These are phyloP conservation scores for Dacryopinax primogenitus DNA, from an alignment of 768 basidiomycete species.

Conservation along the genomic window DNA sequence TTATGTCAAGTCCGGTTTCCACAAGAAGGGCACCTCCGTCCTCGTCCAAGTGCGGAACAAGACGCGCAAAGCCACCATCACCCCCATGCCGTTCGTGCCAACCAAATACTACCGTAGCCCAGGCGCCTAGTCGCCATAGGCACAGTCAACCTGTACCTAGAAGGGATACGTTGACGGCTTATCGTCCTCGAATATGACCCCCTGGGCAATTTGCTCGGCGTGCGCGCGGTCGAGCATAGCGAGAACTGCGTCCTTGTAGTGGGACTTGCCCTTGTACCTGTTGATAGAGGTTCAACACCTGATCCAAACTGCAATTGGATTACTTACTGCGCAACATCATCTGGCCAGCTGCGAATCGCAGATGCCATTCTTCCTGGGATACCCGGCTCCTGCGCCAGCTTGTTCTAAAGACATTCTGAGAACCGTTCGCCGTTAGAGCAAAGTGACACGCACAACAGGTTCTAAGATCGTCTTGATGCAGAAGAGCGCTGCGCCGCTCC, in stretches of 20 bases:
- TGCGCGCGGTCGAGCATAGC: neutral
- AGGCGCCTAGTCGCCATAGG: neutral
- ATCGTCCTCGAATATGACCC: neutral
- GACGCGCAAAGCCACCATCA: slow-evolving; percentile 56
- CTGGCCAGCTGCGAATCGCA: slow-evolving; percentile 53
- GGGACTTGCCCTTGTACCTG: slow-evolving; percentile 29
- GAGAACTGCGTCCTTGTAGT: slow-evolving; percentile 28
- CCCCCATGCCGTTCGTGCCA: slow-evolving; percentile 78
- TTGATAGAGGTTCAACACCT: neutral
- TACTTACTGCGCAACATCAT: slow-evolving; percentile 32
- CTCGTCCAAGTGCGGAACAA: slow-evolving; percentile 76
- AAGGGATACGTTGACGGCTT: neutral
- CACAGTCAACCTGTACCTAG: neutral
- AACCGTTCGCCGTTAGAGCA: neutral
- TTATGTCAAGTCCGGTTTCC: slow-evolving; percentile 65
- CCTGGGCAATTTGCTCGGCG: neutral
- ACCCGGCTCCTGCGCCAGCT: slow-evolving; percentile 42
- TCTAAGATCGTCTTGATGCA: slow-evolving; percentile 31
- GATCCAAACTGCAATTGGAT: neutral
- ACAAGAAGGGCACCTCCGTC: slow-evolving; percentile 83
- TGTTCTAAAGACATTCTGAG: slow-evolving; percentile 12
- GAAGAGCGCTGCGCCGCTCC: slow-evolving; percentile 52
- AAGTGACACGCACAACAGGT: slow-evolving; percentile 16
- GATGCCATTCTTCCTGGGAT: slow-evolving; percentile 50
- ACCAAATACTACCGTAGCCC: slow-evolving; percentile 47